phyloP scores from a whole-genome alignment of 805 yeast genomes.

The Candida boleticola region DNA sequence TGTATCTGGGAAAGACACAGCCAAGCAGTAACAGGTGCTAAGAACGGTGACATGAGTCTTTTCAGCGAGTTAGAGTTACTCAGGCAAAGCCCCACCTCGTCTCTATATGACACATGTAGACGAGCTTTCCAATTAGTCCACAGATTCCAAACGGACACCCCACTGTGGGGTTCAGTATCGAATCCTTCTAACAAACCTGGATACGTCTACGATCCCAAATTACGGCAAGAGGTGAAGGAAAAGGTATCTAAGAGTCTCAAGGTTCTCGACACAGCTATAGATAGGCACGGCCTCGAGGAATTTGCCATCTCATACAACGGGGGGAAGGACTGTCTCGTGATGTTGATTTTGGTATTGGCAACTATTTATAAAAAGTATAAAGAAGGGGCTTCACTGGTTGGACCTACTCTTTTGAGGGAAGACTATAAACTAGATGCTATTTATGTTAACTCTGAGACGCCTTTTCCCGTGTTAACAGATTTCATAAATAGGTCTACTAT shows the following conservation, averaged over 20 bases:
- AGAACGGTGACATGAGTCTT: too few relatives aligned
- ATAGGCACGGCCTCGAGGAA: slow-evolving; percentile 39
- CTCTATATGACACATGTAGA: slow-evolving; percentile 17
- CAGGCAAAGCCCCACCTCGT: not conserved
- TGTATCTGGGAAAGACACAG: too few relatives aligned
- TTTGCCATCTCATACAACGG: slow-evolving; percentile 89
- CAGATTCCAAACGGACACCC: slow-evolving; percentile 26
- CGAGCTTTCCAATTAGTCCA: slow-evolving; percentile 32
- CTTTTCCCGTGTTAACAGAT: slow-evolving; percentile 66
- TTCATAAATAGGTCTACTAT: slow-evolving; percentile 59
- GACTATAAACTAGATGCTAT: slow-evolving; percentile 53
- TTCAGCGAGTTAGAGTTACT: too few relatives aligned
- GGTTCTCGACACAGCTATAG: slow-evolving; percentile 26
- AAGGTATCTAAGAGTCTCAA: slow-evolving; percentile 27
- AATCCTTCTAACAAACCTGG: slow-evolving; percentile 9
- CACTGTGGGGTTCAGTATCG: slow-evolving; percentile 25
- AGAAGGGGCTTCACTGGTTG: not conserved
- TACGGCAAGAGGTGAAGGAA: slow-evolving; percentile 24
- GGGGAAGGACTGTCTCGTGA: slow-evolving; percentile 93
- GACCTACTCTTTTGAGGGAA: slow-evolving; percentile 16
- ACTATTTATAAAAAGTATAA: slow-evolving; percentile 28
- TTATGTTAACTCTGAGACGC: slow-evolving; percentile 70
- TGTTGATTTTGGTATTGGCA: slow-evolving; percentile 73
- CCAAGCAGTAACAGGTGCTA: too few relatives aligned
- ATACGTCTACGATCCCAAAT: slow-evolving; percentile 19